Base-by-base conservation (phyloP, 23 red algal species). In the Gracilariopsis chorda region DNA sequence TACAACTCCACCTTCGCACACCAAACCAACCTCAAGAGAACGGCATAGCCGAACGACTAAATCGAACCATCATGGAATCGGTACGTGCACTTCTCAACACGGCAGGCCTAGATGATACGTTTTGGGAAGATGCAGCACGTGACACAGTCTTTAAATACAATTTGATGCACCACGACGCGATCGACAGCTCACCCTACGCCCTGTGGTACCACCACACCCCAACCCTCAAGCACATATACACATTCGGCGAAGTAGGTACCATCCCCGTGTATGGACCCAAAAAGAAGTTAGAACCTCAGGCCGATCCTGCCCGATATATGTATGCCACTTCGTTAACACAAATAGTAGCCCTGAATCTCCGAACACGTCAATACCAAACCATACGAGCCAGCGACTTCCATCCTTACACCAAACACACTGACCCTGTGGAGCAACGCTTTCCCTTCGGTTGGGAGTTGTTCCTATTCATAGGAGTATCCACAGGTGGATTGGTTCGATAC, bases 21-120 rank as follows among this genome's bases (percentile, higher is more conserved):
- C 83, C 62, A 14, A 43, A 87, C 41, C 34, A 40, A 52, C 83
- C 83, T 3, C 52, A 87, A 34, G 69, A 55, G 7, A 87, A 87
- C 2, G 30, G 63, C 27, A 13, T 55, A 8, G 83, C 63, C 41
- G 83, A 87, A 65, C 21, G 83, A 32, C 5, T 87, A 2, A 87
- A 87, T 61, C 64, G 83, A 0, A 75, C 34, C 13, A 45, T 87
- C 8, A 48, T 44, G 60, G 58, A 87, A 2, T 20, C 23, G 16
- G 57, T 55, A 4, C 52, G 79, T 0, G 3, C 52, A 32, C 1
- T 42, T 37, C 1, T 67, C 1, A 9, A 30, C 0, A 39, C 51
- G 2, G 78, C 52, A 2, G 11, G 24, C 2, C 20, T 48, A 14
- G 16, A n/a, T 16, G 52, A 45, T 35, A 1, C 30, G 0, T 45